Evolutionary conservation across 805 yeast genomes (phyloP).

Genomic region (Suhomyces vadensis): DNA sequence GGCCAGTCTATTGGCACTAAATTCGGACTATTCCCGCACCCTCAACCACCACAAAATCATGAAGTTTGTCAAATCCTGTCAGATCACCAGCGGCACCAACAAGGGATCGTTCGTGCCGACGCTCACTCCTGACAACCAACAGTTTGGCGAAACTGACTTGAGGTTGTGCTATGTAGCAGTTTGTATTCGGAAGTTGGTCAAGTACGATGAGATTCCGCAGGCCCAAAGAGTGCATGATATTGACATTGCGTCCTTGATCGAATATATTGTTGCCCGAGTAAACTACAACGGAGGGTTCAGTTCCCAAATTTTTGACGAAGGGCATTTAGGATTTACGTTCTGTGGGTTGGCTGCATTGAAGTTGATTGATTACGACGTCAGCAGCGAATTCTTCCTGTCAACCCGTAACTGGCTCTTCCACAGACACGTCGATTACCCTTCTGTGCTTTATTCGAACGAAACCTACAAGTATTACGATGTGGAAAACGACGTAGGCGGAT

Average conservation of each 20-base stretch:
- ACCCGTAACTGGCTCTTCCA: conserved; percentile 63
- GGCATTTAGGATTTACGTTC: conserved; percentile 85
- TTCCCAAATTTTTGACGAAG: conserved; percentile 51
- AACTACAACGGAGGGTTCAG: conserved; percentile 74
- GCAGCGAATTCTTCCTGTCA: conserved; percentile 1
- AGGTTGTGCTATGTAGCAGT: conserved; percentile 75
- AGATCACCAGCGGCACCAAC: conserved; percentile 34
- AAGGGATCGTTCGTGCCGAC: conserved; percentile 40
- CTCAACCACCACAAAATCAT: conserved; percentile 50
- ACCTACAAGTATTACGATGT: conserved; percentile 41
- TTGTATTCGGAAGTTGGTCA: conserved; percentile 55
- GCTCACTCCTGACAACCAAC: conserved; percentile 16
- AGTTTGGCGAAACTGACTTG: conserved; percentile 69
- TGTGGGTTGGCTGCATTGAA: conserved; percentile 72
- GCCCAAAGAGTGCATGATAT: conserved; percentile 37
- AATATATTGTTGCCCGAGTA: conserved; percentile 32
- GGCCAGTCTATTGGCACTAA: conserved; percentile 52
- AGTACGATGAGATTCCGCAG: conserved; percentile 31
- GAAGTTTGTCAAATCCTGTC: conserved; percentile 60
- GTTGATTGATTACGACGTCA: conserved; percentile 30
- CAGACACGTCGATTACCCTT: conserved; percentile 54
- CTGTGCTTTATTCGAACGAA: conserved; percentile 24
- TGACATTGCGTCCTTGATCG: conserved; percentile 39
- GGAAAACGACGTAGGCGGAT: conserved; percentile 64
- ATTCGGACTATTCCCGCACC: conserved; percentile 37